phyloP scores from a whole-genome alignment of 2,329 filamentous ascomycete species.

The Hypoxylon sp. region DNA sequence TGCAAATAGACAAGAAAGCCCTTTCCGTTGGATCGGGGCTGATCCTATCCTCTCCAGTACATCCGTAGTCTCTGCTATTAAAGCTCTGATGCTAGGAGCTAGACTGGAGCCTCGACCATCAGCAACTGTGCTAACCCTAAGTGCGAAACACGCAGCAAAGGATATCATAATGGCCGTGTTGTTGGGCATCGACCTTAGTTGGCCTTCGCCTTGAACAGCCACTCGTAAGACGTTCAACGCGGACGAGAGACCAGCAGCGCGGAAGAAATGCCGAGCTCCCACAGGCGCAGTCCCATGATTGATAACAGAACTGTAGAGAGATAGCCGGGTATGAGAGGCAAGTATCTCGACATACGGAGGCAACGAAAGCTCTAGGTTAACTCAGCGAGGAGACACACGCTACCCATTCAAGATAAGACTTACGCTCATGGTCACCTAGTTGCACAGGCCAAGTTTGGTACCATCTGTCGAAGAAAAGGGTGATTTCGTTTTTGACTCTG shows the following conservation, averaged over 20 bases:
- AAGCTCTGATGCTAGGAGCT: conserved; percentile 73
- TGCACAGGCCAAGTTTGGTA: conserved; percentile 65
- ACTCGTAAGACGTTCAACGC: conserved; percentile 82
- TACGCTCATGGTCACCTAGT: conserved; percentile 64
- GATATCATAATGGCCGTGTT: conserved; percentile 86
- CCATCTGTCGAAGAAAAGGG: conserved; percentile 55
- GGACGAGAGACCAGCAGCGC: conserved; percentile 78
- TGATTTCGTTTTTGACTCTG: conserved; percentile 55
- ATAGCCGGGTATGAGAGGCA: conserved; percentile 79
- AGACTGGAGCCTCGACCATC: conserved; percentile 69
- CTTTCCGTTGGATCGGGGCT: conserved; percentile 75
- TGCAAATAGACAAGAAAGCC: conserved; percentile 73
- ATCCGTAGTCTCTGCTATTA: conserved; percentile 78
- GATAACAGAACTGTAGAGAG: conserved; percentile 81
- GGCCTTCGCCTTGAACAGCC: conserved; percentile 78
- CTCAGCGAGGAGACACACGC: conserved; percentile 36
- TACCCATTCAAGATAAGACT: conserved; percentile 33
- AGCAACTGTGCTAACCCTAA: conserved; percentile 74
- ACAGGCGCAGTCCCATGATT: conserved; percentile 80
- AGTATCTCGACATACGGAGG: conserved; percentile 83
- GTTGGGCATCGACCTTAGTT: conserved; percentile 82
- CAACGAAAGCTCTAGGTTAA: conserved; percentile 64
- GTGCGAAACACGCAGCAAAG: conserved; percentile 78
- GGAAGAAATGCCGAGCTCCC: conserved; percentile 80
- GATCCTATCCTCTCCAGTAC: conserved; percentile 79